phyloP scores from a whole-genome alignment of 2,329 filamentous ascomycete genomes.

The Nigrospora oryzae region DNA sequence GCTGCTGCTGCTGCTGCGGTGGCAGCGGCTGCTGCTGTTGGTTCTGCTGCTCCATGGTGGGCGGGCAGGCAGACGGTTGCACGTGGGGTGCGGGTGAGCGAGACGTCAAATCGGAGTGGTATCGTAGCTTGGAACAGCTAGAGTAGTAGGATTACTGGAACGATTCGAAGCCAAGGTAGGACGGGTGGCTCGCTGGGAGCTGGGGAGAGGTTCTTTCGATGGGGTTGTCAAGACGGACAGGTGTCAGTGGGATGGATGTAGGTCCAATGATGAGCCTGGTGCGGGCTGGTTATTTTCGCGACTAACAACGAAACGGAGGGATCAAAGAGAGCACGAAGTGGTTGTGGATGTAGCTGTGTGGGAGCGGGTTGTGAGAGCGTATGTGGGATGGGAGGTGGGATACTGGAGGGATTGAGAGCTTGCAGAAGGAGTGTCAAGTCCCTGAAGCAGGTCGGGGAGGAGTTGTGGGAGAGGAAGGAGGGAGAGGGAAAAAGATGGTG shows the following conservation, averaged over 20 bases:
- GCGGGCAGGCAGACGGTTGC: slow-evolving; percentile 29
- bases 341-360: not conserved
- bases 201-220: slow-evolving; percentile 8
- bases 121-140: not conserved
- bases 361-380: not conserved
- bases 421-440: slow-evolving; percentile 1
- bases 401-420: not conserved
- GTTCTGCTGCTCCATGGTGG: slow-evolving; percentile 60
- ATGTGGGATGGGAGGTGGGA: not conserved
- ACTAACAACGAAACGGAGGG: not conserved
- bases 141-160: slow-evolving; percentile 1
- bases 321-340: slow-evolving; percentile 2
- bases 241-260: not conserved
- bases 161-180: slow-evolving; percentile 1
- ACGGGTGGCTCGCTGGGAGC: not conserved
- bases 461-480: not conserved
- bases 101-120: slow-evolving; percentile 5
- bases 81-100: slow-evolving; percentile 38
- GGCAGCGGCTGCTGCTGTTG: slow-evolving; percentile 32
- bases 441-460: not conserved
- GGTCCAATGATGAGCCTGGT: not conserved
- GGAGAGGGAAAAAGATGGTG: slow-evolving; percentile 1
- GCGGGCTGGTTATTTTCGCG: slow-evolving; percentile 1
- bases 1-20: slow-evolving; percentile 30
- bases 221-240: not conserved